phyloP scores from a whole-genome alignment of 768 basidiomycete genomes.

The Termitomyces sp. region DNA sequence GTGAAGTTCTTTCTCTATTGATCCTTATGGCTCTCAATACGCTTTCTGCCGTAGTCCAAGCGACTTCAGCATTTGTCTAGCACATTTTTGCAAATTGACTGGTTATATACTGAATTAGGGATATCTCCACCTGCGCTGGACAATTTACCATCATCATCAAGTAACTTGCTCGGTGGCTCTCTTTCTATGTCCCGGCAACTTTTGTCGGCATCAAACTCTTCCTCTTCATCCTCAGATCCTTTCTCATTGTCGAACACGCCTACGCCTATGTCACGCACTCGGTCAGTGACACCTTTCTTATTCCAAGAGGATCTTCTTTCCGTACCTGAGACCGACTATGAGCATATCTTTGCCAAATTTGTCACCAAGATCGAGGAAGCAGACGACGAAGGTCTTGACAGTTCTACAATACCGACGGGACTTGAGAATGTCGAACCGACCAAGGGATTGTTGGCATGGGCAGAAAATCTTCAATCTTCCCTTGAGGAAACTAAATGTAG shows the following conservation, averaged over 20 bases:
- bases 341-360: conserved; percentile 57
- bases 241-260: conserved; percentile 48
- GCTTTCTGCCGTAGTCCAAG: conserved; percentile 43
- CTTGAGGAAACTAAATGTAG: conserved; percentile 70
- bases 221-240: conserved; percentile 38
- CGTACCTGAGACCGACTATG: conserved; percentile 42
- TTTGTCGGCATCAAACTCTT: conserved; percentile 29
- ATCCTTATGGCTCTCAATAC: not conserved
- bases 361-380: conserved; percentile 57
- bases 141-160: conserved; percentile 31
- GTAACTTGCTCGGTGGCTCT: conserved; percentile 16
- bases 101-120: conserved; percentile 79
- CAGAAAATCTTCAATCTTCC: conserved; percentile 46
- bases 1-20: conserved; percentile 21
- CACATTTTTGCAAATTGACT: conserved; percentile 73
- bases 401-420: conserved; percentile 37
- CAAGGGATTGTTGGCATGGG: conserved; percentile 68
- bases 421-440: conserved; percentile 81
- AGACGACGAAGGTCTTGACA: conserved; percentile 41
- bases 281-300: conserved; percentile 29
- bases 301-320: conserved; percentile 28
- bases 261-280: conserved; percentile 40
- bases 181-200: conserved; percentile 26
- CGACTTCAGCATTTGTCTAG: conserved; percentile 60
- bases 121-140: conserved; percentile 56